Percentiles rank a stretch among this genome's conserved stretches.
Evolutionary conservation across 768 basidiomycete genomes (phyloP).

Genomic region (Serendipita indica): DNA sequence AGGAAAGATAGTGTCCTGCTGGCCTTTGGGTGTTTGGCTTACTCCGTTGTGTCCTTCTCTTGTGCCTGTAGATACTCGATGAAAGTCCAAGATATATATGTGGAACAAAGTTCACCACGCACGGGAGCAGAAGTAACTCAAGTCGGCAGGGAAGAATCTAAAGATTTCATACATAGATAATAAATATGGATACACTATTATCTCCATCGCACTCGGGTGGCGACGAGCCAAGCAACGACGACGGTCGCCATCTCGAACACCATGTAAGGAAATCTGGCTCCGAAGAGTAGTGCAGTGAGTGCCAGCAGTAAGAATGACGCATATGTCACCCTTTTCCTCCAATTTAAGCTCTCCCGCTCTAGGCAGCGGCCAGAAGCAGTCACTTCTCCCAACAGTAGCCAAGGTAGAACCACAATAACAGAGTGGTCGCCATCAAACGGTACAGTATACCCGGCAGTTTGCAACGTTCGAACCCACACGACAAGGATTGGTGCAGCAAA

Average conservation of each 20-base stretch:
- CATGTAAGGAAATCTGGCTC: neutral
- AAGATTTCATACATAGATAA: too few relatives aligned
- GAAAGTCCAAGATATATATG: too few relatives aligned
- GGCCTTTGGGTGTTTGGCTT: too few relatives aligned
- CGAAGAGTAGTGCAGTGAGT: neutral
- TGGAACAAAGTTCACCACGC: too few relatives aligned
- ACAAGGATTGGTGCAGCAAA: constrained; percentile 60
- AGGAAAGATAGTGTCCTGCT: too few relatives aligned
- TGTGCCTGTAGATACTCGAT: too few relatives aligned
- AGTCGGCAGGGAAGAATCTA: too few relatives aligned
- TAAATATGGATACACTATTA: too few relatives aligned
- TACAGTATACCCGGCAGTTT: constrained; percentile 60
- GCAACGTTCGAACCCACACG: constrained; percentile 80
- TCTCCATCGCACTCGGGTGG: constrained; percentile 8
- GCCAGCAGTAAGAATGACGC: neutral
- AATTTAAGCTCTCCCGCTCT: neutral
- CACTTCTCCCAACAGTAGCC: constrained; percentile 17
- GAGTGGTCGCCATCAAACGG: constrained; percentile 72
- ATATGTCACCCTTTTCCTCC: neutral
- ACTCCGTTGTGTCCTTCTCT: too few relatives aligned
- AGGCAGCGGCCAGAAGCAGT: neutral
- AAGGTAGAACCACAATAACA: constrained; percentile 18
- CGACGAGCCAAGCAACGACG: neutral
- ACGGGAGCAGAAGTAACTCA: too few relatives aligned
- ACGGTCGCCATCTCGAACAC: neutral